Evolutionary conservation across 2,329 filamentous ascomycete genomes (phyloP).

Genomic region (Akanthomyces muscarius): DNA sequence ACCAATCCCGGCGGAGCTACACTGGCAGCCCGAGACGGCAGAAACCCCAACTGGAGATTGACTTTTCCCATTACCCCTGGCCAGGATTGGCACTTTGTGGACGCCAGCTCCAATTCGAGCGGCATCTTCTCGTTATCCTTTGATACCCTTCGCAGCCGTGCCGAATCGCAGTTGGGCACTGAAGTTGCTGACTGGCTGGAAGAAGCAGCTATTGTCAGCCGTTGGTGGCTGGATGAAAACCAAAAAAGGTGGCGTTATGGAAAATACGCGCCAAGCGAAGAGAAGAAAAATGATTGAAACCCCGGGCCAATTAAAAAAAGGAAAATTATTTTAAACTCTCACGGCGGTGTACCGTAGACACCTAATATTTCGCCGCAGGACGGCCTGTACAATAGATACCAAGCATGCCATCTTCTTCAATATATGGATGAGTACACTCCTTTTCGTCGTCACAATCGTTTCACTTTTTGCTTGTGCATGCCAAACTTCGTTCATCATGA

Average conservation of each 20-base stretch:
- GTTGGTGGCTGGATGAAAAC: constrained; percentile 36
- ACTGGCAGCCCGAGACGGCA: constrained; percentile 23
- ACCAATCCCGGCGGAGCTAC: constrained; percentile 27
- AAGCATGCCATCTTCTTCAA: background rate
- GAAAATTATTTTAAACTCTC: background rate
- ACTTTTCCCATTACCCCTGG: constrained; percentile 25
- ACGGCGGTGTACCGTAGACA: too few relatives aligned
- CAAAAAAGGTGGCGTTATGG: constrained; percentile 33
- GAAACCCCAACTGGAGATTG: constrained; percentile 22
- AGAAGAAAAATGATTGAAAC: background rate
- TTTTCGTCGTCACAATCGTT: background rate
- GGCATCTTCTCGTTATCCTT: constrained; percentile 14
- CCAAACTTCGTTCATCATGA: too few relatives aligned
- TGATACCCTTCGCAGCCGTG: constrained; percentile 9
- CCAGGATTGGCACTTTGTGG: constrained; percentile 16
- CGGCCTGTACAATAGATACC: constrained; percentile 1
- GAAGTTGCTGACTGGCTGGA: constrained; percentile 21
- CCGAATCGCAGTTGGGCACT: background rate
- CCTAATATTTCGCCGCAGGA: background rate
- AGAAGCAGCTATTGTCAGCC: constrained; percentile 30
- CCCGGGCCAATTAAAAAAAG: background rate
- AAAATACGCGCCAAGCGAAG: constrained; percentile 12
- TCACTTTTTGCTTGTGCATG: too few relatives aligned
- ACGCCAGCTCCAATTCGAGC: constrained; percentile 7
- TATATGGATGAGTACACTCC: background rate